Conservation (phyloP, 441 rosid genomes). For the Viola pubescens region DNA sequence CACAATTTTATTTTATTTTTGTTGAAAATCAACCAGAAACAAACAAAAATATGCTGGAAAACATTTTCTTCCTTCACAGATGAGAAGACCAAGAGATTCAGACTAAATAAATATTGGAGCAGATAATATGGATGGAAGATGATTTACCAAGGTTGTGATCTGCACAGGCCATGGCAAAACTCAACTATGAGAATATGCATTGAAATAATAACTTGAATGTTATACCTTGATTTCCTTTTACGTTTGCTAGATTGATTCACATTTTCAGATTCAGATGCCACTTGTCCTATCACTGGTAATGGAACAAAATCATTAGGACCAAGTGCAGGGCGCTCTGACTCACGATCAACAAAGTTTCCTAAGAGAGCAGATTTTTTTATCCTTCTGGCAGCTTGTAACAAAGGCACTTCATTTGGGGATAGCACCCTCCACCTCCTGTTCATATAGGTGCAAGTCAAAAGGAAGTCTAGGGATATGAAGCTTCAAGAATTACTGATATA, state of each 20-base stretch:
- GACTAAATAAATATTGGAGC: conserved; percentile 3
- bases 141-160: not conserved
- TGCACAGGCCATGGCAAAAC: too few relatives aligned
- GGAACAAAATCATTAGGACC: conserved; percentile 52
- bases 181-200: too few relatives aligned
- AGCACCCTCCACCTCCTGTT: conserved; percentile 71
- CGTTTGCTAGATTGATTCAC: conserved; percentile 25
- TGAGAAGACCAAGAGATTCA: conserved; percentile 4
- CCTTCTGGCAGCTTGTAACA: conserved; percentile 49
- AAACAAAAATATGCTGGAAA: not conserved
- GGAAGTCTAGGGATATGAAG: not conserved
- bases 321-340: conserved; percentile 65
- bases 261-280: conserved; percentile 26
- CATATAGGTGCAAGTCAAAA: not conserved
- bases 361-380: conserved; percentile 39
- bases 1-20: not conserved
- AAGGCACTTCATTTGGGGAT: conserved; percentile 55
- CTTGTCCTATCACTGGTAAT: conserved; percentile 16
- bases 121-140: not conserved
- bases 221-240: conserved; percentile 45
- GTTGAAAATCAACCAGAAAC: too few relatives aligned
- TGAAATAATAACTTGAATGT: not conserved
- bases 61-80: conserved; percentile 23
- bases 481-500: not conserved
- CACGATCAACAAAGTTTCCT: conserved; percentile 79